Conservation (phyloP, 768 basidiomycete species). For the Suillus sp. region DNA sequence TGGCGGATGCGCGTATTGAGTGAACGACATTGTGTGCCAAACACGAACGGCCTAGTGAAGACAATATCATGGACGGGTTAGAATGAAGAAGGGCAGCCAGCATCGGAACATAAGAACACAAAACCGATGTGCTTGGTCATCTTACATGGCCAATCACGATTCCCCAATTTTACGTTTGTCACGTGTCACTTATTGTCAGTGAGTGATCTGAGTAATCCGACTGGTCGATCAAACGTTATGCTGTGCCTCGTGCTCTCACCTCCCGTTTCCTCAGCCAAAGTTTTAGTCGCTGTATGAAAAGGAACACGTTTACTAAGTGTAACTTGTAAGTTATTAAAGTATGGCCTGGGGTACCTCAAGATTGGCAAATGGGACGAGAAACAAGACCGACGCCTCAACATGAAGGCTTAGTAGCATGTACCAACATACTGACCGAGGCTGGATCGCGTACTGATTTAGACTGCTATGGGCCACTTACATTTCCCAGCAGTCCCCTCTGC, state of each 20-base stretch:
- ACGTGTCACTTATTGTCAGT: background rate
- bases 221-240: background rate
- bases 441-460: background rate
- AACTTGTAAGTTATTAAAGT: background rate
- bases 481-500: background rate
- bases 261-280: background rate
- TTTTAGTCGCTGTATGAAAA: background rate
- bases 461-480: background rate
- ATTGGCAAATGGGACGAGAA: conserved; percentile 21
- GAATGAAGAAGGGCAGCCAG: background rate
- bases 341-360: conserved; percentile 16
- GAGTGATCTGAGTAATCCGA: background rate
- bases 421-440: conserved; percentile 12
- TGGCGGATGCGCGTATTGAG: background rate
- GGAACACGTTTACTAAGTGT: background rate
- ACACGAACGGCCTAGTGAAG: background rate
- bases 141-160: conserved; percentile 1
- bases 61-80: conserved; percentile 1
- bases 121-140: background rate
- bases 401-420: conserved; percentile 25
- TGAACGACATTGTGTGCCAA: conserved; percentile 2
- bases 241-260: background rate
- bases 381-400: background rate
- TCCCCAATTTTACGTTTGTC: background rate
- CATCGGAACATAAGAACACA: background rate